Evolutionary conservation across 371 early-diverging fungal species (phyloP), one percentile per base, ranked within the genome.

Genomic region (Syncephalastrum contaminatum): DNA sequence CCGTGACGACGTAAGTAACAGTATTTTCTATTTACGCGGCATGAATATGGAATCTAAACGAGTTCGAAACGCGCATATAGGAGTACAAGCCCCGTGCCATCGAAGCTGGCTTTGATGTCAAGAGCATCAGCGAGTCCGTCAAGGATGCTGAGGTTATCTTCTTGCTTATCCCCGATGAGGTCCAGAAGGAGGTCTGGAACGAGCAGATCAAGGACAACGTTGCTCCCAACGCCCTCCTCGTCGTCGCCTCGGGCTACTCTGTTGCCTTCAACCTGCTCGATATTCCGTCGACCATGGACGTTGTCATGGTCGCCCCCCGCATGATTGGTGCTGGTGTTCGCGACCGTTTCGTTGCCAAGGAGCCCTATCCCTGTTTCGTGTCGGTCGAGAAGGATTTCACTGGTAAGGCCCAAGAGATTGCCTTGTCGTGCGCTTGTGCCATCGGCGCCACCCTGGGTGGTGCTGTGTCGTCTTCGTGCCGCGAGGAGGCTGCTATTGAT

Each of bases 291-390:
- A 18, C 49, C 2, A 60, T 60, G 61, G 59, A 51, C 42, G 65
- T 64, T 21, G 65, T 64, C 16, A 64, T 64, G 65, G 65, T 55
- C 54, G 65, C 65, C 10, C 65, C 65, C n/a, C 60, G 65, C 16
- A 64, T 64, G 65, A 64, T 64, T 42, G 65, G 65, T 24, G 56
- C 65, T 25, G 65, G 65, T 60, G 65, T 64, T 7, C 65, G 65
- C 46, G 65, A 64, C 39, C 56, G 65, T 30, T 64, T 41, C 42
- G 61, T 64, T 53, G 65, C 65, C 49, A 60, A 64, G 46, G 54
- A 64, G 16, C 65, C 65, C 27, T 64, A 64, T 14, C 65, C 65
- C 15, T 64, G 65, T 47, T 64, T 64, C 48, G 65, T 64, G 27
- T 64, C 65, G 18, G 61, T 64, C 20, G 65, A 64, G 24, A 53